These are phyloP conservation scores for Schwanniomyces pseudopolymorphus DNA, from an alignment of 805 yeast genomes.

Conservation along the genomic window DNA sequence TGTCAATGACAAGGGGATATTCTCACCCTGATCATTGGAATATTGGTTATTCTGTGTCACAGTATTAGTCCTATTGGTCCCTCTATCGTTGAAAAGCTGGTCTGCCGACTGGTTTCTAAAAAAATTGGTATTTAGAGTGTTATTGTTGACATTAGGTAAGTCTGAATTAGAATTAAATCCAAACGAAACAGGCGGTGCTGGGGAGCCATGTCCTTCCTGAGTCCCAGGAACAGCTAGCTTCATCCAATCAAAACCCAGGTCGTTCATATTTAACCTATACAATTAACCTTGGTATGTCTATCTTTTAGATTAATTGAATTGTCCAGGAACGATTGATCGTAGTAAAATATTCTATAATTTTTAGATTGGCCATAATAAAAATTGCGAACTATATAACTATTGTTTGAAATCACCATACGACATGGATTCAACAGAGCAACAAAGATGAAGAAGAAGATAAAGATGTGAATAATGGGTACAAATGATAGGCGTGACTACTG, in stretches of 20 bases:
- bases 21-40: slow-evolving; percentile 23
- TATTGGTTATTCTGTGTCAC: slow-evolving; percentile 15
- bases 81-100: slow-evolving; percentile 3
- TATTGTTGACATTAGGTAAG: slow-evolving; percentile 3
- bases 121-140: neutral
- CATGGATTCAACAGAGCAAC: neutral
- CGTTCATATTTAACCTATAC: slow-evolving; percentile 16
- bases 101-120: slow-evolving; percentile 13
- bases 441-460: neutral
- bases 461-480: too few species aligned
- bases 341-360: neutral
- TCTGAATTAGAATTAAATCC: slow-evolving; percentile 9
- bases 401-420: neutral
- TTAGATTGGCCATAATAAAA: neutral
- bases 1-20: slow-evolving; percentile 63
- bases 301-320: neutral
- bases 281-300: neutral
- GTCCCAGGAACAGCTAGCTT: slow-evolving; percentile 27
- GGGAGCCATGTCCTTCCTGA: slow-evolving; percentile 8
- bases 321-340: neutral
- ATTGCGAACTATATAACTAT: neutral
- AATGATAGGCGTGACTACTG: too few species aligned
- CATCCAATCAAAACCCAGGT: slow-evolving; percentile 54
- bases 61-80: neutral
- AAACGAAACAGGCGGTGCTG: slow-evolving; percentile 14